Evolutionary conservation across 140 eudicot species (phyloP), one percentile per base, ranked within the genome.

Genomic region (Bidens hawaiensis): DNA sequence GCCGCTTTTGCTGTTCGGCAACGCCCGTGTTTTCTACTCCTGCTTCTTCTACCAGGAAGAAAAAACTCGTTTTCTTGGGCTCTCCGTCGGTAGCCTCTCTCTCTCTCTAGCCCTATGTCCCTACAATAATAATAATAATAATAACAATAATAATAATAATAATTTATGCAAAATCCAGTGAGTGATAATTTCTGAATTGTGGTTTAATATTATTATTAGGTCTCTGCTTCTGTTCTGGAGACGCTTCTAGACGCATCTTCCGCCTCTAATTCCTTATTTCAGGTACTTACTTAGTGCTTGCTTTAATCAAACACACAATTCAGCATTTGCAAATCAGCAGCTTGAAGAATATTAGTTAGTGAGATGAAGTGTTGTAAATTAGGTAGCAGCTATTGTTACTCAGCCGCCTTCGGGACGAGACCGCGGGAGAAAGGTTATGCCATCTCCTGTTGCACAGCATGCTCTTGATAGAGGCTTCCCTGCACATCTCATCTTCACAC

Each of bases 361-460:
- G n/a, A n/a, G n/a, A n/a, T n/a, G n/a, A n/a, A n/a, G n/a, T n/a
- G n/a, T 57, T 43, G 41, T 6, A 36, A 34, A 21, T 21, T 68
- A 88, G 99, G 77, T 93, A 60, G 87, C 95, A 73, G 96, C 84
- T 22, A 79, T 93, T 71, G 99, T 93, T 53, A 93, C 99, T 26
- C 99, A 88, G 64, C 99, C 99, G 13, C 95, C 99, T 47, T 78
- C 96, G 10, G 83, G 80, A 42, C 82, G 95, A 74, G 79, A 93
- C 38, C 69, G 95, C 75, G 99, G 99, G 34, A 77, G 87, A 60
- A 93, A 88, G 75, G 82, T 88, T 76, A 40, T 81, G 85, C 95
- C 95, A n/a, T 93, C 99, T 51, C 95, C 93, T 57, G 96, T 93
- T 64, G 95, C 96, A 61, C 96, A 93, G 31, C 91, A 76, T 75